A percentile compares a stretch with the other conserved stretches of the same genome.
Conservation (phyloP, 768 basidiomycete genomes). For the Podaxis sp. region DNA sequence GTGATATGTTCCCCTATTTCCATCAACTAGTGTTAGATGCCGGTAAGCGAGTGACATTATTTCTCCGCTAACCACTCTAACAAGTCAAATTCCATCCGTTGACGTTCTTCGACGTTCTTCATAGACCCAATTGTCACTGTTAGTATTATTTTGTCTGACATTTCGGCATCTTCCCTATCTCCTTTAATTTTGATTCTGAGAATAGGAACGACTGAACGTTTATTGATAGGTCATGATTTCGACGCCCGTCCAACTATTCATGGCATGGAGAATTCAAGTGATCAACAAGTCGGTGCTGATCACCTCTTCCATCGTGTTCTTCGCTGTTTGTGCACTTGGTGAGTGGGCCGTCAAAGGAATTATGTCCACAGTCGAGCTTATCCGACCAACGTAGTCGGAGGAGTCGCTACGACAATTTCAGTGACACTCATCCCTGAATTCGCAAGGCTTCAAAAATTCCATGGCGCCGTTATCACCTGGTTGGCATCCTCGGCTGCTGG, state of each 20-base stretch:
- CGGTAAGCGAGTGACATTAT: constrained; percentile 20
- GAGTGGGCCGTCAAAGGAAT: constrained; percentile 1
- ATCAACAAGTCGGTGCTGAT: constrained; percentile 30
- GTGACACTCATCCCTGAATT: constrained; percentile 8
- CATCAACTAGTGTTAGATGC: constrained; percentile 28
- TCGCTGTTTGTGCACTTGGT: constrained; percentile 33
- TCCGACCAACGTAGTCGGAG: neutral
- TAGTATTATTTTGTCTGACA: constrained; percentile 4
- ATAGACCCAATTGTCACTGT: constrained; percentile 35
- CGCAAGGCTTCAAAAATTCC: constrained; percentile 27
- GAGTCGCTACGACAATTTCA: constrained; percentile 7
- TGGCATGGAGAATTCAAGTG: constrained; percentile 38
- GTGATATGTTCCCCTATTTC: neutral
- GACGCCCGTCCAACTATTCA: constrained; percentile 40
- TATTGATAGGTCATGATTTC: constrained; percentile 34
- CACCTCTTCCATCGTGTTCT: constrained; percentile 26
- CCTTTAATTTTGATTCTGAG: neutral
- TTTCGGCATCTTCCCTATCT: neutral
- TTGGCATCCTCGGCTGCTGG: constrained; percentile 41
- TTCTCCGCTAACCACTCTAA: neutral
- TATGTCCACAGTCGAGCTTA: neutral
- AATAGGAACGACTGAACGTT: neutral
- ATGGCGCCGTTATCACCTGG: constrained; percentile 39
- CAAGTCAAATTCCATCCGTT: neutral
- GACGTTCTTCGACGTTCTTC: neutral